Base-by-base conservation (phyloP, 1,284 basidiomycete genomes). In the Cryptococcus sp. region DNA sequence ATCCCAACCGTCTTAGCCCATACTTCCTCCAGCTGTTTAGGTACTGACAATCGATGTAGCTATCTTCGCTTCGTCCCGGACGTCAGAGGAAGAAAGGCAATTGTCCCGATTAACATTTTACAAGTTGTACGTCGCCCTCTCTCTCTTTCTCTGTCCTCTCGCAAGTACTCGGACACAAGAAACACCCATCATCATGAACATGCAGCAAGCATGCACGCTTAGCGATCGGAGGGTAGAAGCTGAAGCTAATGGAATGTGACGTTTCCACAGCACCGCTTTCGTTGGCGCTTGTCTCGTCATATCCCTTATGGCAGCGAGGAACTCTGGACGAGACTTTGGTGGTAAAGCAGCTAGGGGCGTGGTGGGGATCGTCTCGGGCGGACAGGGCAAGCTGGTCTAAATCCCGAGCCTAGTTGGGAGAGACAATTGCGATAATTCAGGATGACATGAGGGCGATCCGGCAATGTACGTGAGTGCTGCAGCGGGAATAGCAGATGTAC, bases 61-160 rank as follows among this genome's bases (percentile, higher is more conserved):
- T 20, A 79, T 79, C 61, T 79, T 79, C 54, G 78, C 78, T 10
- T 78, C 76, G 3, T 77, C 78, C 15, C 66, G 78, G 19, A 78
- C 76, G 6, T 75, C 76, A 13, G 76, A 78, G 49, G 76, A 79
- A 57, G 78, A 79, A 55, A 58, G 71, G 17, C 72, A 77, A 50
- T 64, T 78, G 13, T 78, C 76, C 25, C 63, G 78, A 39, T 63
- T 70, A 26, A 78, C 78, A 5, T 79, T 79, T 55, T 79, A 79
- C 67, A 77, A 75, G 61, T 78, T 79, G 78, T 78, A 37, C 50
- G 76, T 67, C 41, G 46, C 40, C 46, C 46, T 40, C 37, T 17
- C 5, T 54, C 25, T 22, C 46, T 4, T 39, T 10, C 11, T 52
- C 23, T 29, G 37, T 44, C 3, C n/a, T n/a, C n/a, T n/a, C n/a